phyloP scores from a whole-genome alignment of 257 asterid species.

The Penstemon eatonii region DNA sequence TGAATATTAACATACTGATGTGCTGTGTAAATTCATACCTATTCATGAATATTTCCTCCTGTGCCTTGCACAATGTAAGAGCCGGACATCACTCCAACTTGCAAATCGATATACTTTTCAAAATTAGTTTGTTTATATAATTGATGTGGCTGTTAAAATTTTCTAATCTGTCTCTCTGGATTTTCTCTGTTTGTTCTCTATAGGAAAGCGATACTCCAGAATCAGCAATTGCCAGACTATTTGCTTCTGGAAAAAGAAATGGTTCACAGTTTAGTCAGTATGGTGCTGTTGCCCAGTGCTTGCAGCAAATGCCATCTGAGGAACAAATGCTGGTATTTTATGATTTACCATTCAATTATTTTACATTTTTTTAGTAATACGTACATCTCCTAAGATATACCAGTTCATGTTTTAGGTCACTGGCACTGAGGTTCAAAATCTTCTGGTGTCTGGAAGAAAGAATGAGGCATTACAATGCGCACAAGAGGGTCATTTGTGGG shows the following conservation, averaged over 20 bases:
- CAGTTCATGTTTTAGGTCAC: constrained; percentile 53
- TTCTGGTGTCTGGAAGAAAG: constrained; percentile 93
- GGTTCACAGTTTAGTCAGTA: constrained; percentile 52
- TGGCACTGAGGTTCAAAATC: constrained; percentile 85
- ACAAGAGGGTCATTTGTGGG: constrained; percentile 98
- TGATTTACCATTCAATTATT: constrained; percentile 10
- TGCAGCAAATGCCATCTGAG: constrained; percentile 86
- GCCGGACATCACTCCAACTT: not conserved
- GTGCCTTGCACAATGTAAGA: not conserved
- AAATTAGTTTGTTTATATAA: not conserved
- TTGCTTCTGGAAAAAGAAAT: constrained; percentile 70
- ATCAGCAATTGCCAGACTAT: constrained; percentile 78
- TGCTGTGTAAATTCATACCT: not conserved
- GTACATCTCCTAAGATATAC: constrained; percentile 2
- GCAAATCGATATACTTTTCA: not conserved
- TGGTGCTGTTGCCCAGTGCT: constrained; percentile 60
- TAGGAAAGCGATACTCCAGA: constrained; percentile 92
- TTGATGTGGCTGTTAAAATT: no score
- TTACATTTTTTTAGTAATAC: constrained; percentile 7
- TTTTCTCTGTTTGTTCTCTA: constrained; percentile 1
- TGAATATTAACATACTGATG: not conserved
- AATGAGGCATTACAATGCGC: constrained; percentile 90
- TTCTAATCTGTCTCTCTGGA: constrained; percentile 7
- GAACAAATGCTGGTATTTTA: constrained; percentile 75
- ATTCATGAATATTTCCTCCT: not conserved